Evolutionary conservation across 371 early-diverging fungal species (phyloP).

Genomic region (Catenaria anguillulae): DNA sequence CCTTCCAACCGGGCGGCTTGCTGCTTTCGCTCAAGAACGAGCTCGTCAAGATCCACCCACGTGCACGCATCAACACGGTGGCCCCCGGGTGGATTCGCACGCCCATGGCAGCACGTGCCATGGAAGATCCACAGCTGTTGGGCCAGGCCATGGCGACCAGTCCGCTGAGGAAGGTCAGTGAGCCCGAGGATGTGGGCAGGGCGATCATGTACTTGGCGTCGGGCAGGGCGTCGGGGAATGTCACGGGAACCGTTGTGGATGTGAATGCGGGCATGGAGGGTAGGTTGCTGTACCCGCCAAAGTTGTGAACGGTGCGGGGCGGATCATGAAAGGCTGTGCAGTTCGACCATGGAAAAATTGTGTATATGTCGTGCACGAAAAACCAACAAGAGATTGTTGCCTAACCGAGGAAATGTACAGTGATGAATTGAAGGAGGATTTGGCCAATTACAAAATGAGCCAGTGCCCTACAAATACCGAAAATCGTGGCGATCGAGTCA

Average conservation of each 20-base stretch:
- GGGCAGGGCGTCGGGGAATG: slow-evolving; percentile 26
- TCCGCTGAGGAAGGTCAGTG: slow-evolving; percentile 32
- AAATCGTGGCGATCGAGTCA: no score
- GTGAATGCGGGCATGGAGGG: slow-evolving; percentile 39
- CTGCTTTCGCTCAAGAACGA: slow-evolving; percentile 30
- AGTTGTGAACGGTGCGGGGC: not conserved
- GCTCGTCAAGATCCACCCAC: slow-evolving; percentile 27
- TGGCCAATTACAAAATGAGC: slow-evolving; percentile 59
- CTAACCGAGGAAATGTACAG: slow-evolving; percentile 61
- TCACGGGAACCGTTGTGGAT: slow-evolving; percentile 32
- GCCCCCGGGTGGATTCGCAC: slow-evolving; percentile 38
- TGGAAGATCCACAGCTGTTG: slow-evolving; percentile 22
- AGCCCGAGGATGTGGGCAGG: slow-evolving; percentile 28
- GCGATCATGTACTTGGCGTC: slow-evolving; percentile 26
- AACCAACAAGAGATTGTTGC: no score
- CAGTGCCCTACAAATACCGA: slow-evolving; percentile 36
- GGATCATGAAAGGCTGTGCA: no score
- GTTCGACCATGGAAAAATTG: no score
- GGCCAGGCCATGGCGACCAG: slow-evolving; percentile 30
- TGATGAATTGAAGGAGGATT: slow-evolving; percentile 52
- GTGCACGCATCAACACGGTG: slow-evolving; percentile 30
- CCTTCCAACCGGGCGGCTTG: slow-evolving; percentile 29
- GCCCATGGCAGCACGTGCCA: slow-evolving; percentile 32
- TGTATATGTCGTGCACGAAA: no score
- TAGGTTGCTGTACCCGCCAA: slow-evolving; percentile 24